Evolutionary conservation across 768 basidiomycete genomes (phyloP).

Genomic region (Megacollybia marginata): DNA sequence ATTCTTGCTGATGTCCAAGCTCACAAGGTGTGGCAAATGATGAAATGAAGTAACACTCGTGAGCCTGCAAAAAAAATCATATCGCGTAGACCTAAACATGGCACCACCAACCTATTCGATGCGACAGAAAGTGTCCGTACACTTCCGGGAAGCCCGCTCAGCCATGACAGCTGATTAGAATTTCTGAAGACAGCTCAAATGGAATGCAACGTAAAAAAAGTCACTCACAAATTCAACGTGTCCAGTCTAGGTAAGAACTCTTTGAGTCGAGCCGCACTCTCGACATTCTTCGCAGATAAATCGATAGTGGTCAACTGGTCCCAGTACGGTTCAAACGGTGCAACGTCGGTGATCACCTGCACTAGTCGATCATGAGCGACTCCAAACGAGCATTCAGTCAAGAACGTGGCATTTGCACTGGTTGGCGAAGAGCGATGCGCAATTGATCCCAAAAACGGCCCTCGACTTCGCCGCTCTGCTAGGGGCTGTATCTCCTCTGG

Average conservation of each 20-base stretch:
- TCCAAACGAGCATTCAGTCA: constrained; percentile 96
- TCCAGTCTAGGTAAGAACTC: constrained; percentile 87
- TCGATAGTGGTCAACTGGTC: constrained; percentile 72
- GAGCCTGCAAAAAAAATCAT: constrained; percentile 40
- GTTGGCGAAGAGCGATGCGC: constrained; percentile 25
- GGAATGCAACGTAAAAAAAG: constrained; percentile 4
- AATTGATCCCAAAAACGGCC: constrained; percentile 38
- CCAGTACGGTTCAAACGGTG: constrained; percentile 95
- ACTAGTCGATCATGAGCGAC: constrained; percentile 90
- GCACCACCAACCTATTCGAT: constrained; percentile 52
- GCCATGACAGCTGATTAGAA: constrained; percentile 66
- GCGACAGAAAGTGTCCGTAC: constrained; percentile 75
- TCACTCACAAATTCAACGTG: constrained; percentile 58
- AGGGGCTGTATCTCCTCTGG: constrained; percentile 44
- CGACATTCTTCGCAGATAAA: constrained; percentile 62
- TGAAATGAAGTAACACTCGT: constrained; percentile 83
- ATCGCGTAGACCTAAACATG: constrained; percentile 1
- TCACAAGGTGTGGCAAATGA: constrained; percentile 81
- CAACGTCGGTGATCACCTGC: constrained; percentile 87
- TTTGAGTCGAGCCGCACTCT: constrained; percentile 76
- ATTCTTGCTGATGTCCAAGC: constrained; percentile 87
- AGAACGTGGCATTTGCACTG: constrained; percentile 42
- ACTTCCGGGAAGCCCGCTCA: constrained; percentile 67
- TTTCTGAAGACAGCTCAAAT: constrained; percentile 37
- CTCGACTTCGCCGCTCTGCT: constrained; percentile 28